Evolutionary conservation across 768 basidiomycete species (phyloP).

Genomic region (Nidularia pulvinata): DNA sequence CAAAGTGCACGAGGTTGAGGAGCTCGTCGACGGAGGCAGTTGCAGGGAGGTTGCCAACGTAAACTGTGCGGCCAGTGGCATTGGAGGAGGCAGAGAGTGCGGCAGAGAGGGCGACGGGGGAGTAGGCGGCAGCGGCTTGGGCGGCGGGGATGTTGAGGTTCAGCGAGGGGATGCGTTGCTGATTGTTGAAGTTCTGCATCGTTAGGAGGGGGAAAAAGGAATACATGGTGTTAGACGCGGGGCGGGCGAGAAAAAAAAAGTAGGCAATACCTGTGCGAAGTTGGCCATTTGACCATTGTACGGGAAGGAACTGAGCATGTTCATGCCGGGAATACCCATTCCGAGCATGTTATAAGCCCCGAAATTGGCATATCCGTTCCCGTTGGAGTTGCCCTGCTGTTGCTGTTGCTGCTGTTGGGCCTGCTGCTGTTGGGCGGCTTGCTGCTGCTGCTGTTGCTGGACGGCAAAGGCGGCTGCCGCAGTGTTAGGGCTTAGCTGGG

Average conservation of each 20-base stretch:
- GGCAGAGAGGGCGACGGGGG: slow-evolving; percentile 76
- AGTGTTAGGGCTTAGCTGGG: slow-evolving; percentile 72
- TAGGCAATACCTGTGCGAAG: slow-evolving; percentile 56
- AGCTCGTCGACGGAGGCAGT: slow-evolving; percentile 98
- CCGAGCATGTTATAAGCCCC: slow-evolving; percentile 77
- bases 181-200: slow-evolving; percentile 41
- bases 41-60: slow-evolving; percentile 94
- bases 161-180: slow-evolving; percentile 66
- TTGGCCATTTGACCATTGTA: slow-evolving; percentile 72
- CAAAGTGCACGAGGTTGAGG: slow-evolving; percentile 96
- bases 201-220: slow-evolving; percentile 13
- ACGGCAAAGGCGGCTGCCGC: slow-evolving; percentile 48
- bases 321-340: slow-evolving; percentile 78
- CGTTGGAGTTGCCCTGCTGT: slow-evolving; percentile 43
- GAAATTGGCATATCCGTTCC: slow-evolving; percentile 54
- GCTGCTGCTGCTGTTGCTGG: slow-evolving; percentile 39
- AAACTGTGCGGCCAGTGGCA: slow-evolving; percentile 86
- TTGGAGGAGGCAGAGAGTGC: slow-evolving; percentile 69
- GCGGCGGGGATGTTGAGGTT: slow-evolving; percentile 69
- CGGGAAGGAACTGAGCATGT: slow-evolving; percentile 71
- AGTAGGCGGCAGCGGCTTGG: slow-evolving; percentile 60
- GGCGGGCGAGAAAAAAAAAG: neutral
- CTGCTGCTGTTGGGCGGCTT: slow-evolving; percentile 42
- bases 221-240: slow-evolving; percentile 6
- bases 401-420: slow-evolving; percentile 42